A percentile compares a stretch with the other conserved stretches of the same genome.
These are phyloP conservation scores for Rhodamnia rubescens DNA, from an alignment of 345 rosid species.

Conservation along the genomic window DNA sequence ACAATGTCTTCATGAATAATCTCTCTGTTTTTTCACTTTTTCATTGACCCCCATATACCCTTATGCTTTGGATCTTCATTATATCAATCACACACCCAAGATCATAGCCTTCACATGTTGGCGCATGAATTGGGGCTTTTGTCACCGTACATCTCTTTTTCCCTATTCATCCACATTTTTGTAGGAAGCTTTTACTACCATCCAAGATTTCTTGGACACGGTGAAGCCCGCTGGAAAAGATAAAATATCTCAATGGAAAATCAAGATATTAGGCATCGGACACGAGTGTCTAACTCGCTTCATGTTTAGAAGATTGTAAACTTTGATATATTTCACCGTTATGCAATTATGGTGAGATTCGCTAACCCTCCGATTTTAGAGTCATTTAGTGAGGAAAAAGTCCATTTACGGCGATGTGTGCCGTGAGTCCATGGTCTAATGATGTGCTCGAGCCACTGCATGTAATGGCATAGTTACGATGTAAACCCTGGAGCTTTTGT, in stretches of 20 bases:
- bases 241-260: conserved; percentile 18
- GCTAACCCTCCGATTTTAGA: too few relatives aligned
- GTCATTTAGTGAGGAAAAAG: too few relatives aligned
- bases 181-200: conserved; percentile 70
- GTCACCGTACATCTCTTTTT: background rate
- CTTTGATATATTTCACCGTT: too few relatives aligned
- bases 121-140: background rate
- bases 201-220: conserved; percentile 50
- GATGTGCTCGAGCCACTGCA: too few relatives aligned
- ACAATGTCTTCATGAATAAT: background rate
- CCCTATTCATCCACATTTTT: too few relatives aligned
- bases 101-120: background rate
- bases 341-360: too few relatives aligned
- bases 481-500: too few relatives aligned
- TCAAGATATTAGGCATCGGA: background rate
- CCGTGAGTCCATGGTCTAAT: too few relatives aligned
- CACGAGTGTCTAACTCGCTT: background rate
- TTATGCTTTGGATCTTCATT: too few relatives aligned
- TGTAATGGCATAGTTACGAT: too few relatives aligned
- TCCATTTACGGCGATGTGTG: too few relatives aligned
- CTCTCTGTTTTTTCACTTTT: background rate
- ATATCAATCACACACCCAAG: background rate
- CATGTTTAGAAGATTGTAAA: background rate
- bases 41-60: too few relatives aligned
- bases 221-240: conserved; percentile 45